Base-by-base conservation (phyloP, 371 early-diverging fungal genomes). In the Entomophthora muscae region DNA sequence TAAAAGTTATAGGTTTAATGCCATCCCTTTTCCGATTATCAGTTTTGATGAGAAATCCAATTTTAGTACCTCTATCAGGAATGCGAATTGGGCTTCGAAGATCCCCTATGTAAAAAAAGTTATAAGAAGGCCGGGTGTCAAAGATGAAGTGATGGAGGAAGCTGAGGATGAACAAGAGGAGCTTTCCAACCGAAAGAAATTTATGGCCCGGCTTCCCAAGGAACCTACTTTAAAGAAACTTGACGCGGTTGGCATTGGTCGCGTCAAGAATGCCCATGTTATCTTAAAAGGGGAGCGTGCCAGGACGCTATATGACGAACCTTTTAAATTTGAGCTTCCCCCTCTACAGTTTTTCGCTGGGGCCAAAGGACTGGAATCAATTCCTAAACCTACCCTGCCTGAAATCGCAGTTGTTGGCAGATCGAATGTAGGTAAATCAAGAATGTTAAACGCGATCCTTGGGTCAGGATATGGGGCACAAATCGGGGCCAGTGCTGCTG, bases 381-480 rank as follows among this genome's bases (percentile, higher is more conserved):
- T 86, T 53, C 87, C 87, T 5, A 68, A 68, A 0, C 80, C 75
- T 61, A 68, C 70, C 29, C 59, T 83, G n/a, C 74, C 74, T 1
- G 87, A 84, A 66, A 65, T 84, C n/a, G 84, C 79, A 21, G 80
- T 85, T 71, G 83, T 84, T 52, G 83, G 83, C 73, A 71, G 61
- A 57, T 63, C 59, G 21, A 60, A 63, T 1, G 33, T 61, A 2
- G 31, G 33, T 61, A 61, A 32, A 32, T 32, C 13, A 33, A 56
- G 32, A 2, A 57, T 55, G 13, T 52, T 52, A 24, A 65, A 30
- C 1, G 53, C 57, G 1, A 53, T 28, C 0, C 66, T 51, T 65
- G 71, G 89, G 86, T 5, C 73, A 88, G 55, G 86, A 86, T 0
- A 88, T 88, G 68, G 89, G 86, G 1, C 88, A 87, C 22, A 90